Conservation (phyloP, 2,329 filamentous ascomycete species). For the Verticillium alfalfae region DNA sequence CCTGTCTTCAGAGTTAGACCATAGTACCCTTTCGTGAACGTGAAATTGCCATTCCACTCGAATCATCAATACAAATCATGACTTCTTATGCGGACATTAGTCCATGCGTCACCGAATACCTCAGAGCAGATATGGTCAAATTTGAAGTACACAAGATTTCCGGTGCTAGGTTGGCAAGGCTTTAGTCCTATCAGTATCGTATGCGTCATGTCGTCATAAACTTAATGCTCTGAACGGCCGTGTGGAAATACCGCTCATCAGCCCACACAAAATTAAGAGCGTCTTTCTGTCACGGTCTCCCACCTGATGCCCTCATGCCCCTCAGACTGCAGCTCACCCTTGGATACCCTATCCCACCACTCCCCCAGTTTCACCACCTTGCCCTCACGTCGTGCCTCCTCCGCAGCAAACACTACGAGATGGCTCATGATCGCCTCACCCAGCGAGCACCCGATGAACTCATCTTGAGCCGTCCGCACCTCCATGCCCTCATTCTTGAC, state of each 20-base stretch:
- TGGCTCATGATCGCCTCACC: slow-evolving; percentile 88
- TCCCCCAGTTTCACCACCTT: slow-evolving; percentile 68
- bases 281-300: background rate
- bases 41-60: no score
- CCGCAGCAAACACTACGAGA: slow-evolving; percentile 88
- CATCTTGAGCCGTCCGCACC: slow-evolving; percentile 65
- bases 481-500: slow-evolving; percentile 67
- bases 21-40: no score
- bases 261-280: background rate
- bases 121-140: no score
- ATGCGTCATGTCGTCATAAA: background rate
- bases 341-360: slow-evolving; percentile 58
- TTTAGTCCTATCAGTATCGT: background rate
- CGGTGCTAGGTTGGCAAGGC: background rate
- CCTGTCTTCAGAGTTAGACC: no score
- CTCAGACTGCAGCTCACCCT: background rate
- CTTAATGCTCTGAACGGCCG: background rate
- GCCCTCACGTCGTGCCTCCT: slow-evolving; percentile 69
- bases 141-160: no score
- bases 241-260: background rate
- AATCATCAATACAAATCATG: no score
- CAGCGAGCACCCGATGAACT: slow-evolving; percentile 73
- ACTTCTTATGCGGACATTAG: no score
- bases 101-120: no score
- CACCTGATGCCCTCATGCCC: background rate